phyloP scores from a whole-genome alignment of 306 rosid genomes.

The Pachyrhizus erosus region DNA sequence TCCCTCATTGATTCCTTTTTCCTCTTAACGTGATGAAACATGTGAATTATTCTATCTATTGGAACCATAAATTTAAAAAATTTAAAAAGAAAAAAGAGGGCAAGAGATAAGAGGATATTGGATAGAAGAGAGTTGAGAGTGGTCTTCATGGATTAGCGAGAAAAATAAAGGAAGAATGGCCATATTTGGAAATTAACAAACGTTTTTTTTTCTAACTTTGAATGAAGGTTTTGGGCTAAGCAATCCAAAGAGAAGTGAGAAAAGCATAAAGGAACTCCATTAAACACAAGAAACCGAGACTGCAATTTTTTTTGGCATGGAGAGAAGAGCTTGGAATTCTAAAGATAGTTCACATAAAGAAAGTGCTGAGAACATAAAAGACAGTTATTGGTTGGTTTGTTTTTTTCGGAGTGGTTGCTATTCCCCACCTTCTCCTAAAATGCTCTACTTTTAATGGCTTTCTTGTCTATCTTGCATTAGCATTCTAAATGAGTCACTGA shows the following conservation, averaged over 20 bases:
- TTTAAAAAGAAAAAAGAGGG: background rate
- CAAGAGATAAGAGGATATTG: background rate
- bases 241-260: constrained; percentile 58
- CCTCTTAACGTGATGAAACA: constrained; percentile 17
- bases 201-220: constrained; percentile 33
- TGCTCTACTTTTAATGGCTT: constrained; percentile 64
- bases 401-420: constrained; percentile 33
- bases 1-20: constrained; percentile 34
- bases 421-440: constrained; percentile 55
- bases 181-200: constrained; percentile 43
- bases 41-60: constrained; percentile 4
- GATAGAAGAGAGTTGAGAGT: constrained; percentile 8
- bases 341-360: constrained; percentile 62
- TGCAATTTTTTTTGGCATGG: constrained; percentile 51
- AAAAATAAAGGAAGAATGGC: constrained; percentile 46
- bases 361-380: constrained; percentile 53
- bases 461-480: constrained; percentile 41
- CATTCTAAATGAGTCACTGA: constrained; percentile 17
- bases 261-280: constrained; percentile 74
- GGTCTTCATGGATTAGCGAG: constrained; percentile 54
- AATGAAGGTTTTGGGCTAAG: constrained; percentile 42
- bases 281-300: constrained; percentile 70
- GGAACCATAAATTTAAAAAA: constrained; percentile 20
- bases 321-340: constrained; percentile 77
- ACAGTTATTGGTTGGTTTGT: constrained; percentile 45